Conservation (phyloP, 768 basidiomycete species). For the Baorangia bicolor region DNA sequence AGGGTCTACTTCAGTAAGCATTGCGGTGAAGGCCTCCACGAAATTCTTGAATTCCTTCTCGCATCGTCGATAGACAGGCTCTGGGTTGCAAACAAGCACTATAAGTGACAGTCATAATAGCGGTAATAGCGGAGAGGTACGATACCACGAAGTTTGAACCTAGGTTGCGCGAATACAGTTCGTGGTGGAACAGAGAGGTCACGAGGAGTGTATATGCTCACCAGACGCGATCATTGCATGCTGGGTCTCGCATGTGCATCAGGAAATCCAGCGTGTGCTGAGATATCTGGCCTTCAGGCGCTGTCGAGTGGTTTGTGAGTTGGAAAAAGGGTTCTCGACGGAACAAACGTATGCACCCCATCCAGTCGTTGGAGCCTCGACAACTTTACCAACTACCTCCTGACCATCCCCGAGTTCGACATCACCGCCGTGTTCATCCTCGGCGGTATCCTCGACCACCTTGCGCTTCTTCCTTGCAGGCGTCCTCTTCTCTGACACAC, state of each 20-base stretch:
- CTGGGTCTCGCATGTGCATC: constrained; percentile 62
- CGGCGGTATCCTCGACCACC: constrained; percentile 8
- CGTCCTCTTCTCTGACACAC: constrained; percentile 15
- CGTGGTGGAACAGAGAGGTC: background rate
- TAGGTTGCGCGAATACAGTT: constrained; percentile 25
- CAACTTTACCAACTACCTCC: constrained; percentile 70
- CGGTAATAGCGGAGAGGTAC: background rate
- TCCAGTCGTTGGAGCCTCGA: constrained; percentile 83
- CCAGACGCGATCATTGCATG: constrained; percentile 86
- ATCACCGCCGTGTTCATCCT: constrained; percentile 37
- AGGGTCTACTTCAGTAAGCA: constrained; percentile 69
- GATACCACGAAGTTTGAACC: constrained; percentile 82
- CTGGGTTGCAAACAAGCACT: constrained; percentile 8
- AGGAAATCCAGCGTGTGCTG: constrained; percentile 84
- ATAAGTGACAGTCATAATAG: background rate
- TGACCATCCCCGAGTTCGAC: constrained; percentile 60
- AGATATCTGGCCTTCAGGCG: constrained; percentile 83
- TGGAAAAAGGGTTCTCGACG: background rate
- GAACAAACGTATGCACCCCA: constrained; percentile 45
- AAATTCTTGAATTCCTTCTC: constrained; percentile 92
- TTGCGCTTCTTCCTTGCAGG: constrained; percentile 28
- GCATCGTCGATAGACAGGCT: constrained; percentile 44
- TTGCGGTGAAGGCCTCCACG: constrained; percentile 64
- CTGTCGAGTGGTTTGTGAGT: constrained; percentile 36
- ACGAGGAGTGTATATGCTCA: constrained; percentile 28